These are phyloP conservation scores for Aspergillus melleus DNA, from an alignment of 2,329 filamentous ascomycete genomes.

Conservation along the genomic window DNA sequence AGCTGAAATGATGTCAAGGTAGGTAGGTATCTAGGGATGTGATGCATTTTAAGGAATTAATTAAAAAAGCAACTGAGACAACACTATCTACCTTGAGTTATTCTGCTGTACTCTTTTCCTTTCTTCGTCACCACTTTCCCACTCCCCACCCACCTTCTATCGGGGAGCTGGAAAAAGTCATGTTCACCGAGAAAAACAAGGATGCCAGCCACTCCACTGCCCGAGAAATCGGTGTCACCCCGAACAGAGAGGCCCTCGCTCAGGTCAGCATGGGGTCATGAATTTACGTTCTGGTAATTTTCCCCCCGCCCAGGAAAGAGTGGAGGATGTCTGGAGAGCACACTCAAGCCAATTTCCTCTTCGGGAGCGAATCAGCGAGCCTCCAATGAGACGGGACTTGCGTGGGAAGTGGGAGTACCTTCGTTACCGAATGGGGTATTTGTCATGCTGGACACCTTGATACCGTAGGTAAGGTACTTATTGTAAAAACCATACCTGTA, in stretches of 20 bases:
- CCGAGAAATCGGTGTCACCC: not conserved
- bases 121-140: not conserved
- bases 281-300: not conserved
- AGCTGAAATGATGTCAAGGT: not conserved
- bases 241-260: not conserved
- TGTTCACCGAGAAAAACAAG: not conserved
- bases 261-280: constrained; percentile 4
- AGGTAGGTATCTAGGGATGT: not conserved
- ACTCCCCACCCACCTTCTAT: not conserved
- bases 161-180: not conserved
- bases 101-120: no score
- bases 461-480: not conserved
- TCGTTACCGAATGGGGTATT: constrained; percentile 1
- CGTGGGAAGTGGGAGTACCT: not conserved
- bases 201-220: not conserved
- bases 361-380: constrained; percentile 3
- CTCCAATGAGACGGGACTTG: not conserved
- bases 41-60: not conserved
- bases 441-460: constrained; percentile 4
- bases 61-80: not conserved
- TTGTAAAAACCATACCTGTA: not conserved
- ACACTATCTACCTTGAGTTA: no score
- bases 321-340: not conserved
- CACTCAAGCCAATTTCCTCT: not conserved
- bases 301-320: not conserved